Evolutionary conservation across 345 rosid genomes (phyloP), one percentile per base, ranked within the genome.

Genomic region (Mangifera indica): DNA sequence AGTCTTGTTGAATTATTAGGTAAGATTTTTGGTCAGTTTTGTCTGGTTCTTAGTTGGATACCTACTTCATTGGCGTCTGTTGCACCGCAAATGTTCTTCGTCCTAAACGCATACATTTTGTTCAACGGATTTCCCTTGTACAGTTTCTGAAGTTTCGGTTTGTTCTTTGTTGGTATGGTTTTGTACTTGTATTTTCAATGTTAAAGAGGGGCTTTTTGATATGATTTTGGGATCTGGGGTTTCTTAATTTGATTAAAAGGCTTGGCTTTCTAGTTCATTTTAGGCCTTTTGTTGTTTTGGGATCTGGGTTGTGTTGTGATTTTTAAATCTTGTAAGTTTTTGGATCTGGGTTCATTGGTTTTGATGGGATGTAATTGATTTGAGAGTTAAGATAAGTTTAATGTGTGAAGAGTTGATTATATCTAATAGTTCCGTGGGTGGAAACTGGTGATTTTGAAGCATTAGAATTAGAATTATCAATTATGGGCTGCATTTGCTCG

Each of bases 401-500:
- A 45, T n/a, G 72, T 37, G 10, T 58, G 1, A 7, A 25, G n/a
- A 14, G 18, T 24, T 15, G 55, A 24, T 37, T 37, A 7, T 37
- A 37, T 37, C 42, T 37, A 5, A 37, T 37, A 56, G 80, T 77
- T 79, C 60, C 82, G 75, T 77, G 71, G 18, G 61, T 66, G 62
- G 63, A 21, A 29, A 67, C 75, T 74, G 83, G 79, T 56, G 72
- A 53, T 75, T 76, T 66, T 80, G 69, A 55, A 69, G 60, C 22
- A 60, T 21, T 34, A 49, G 58, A 21, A 44, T 10, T 22, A 25
- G 66, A 67, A 77, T 76, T 54, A 95, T 91, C 64, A 67, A 77
- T 76, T 54, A 95, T 91, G 99, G 98, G 99, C 4, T 89, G 99
- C 86, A 82, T 86, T 70, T 91, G 96, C 89, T 84, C 96, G 52